Evolutionary conservation across 768 basidiomycete species (phyloP).

Genomic region (Zangia roseola): DNA sequence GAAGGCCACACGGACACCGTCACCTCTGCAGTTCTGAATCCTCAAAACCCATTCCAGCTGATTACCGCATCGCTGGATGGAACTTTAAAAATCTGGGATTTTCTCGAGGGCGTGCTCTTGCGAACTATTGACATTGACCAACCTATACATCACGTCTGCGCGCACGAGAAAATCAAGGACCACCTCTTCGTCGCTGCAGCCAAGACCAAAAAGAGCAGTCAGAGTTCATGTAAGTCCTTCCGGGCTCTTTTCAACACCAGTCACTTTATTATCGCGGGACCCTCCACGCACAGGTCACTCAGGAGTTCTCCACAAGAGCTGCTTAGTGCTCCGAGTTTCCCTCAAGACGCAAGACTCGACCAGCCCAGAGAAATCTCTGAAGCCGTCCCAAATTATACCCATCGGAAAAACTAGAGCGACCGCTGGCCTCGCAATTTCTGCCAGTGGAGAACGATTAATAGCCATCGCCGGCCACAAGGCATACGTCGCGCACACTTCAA

Average conservation of each 20-base stretch:
- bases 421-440: constrained; percentile 67
- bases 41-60: constrained; percentile 86
- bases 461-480: constrained; percentile 72
- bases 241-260: not conserved
- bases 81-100: constrained; percentile 90
- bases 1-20: constrained; percentile 49
- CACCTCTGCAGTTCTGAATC: constrained; percentile 74
- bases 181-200: constrained; percentile 67
- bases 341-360: constrained; percentile 42
- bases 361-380: constrained; percentile 40
- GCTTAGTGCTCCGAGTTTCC: constrained; percentile 60
- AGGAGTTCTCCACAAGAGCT: constrained; percentile 34
- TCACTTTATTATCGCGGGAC: constrained; percentile 8
- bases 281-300: not conserved
- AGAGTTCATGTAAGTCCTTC: constrained; percentile 20
- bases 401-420: constrained; percentile 70
- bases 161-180: constrained; percentile 67
- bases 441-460: constrained; percentile 76
- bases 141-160: constrained; percentile 69
- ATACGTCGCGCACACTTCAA: constrained; percentile 64
- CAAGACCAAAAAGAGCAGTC: constrained; percentile 47
- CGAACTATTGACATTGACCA: constrained; percentile 69
- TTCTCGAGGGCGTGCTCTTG: constrained; percentile 77
- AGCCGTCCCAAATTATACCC: constrained; percentile 48
- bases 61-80: constrained; percentile 85